A percentile compares a stretch with the other conserved stretches of the same genome.
These are phyloP conservation scores for Fagopyrum tataricum DNA, from an alignment of 148 eudicot species.

Conservation along the genomic window DNA sequence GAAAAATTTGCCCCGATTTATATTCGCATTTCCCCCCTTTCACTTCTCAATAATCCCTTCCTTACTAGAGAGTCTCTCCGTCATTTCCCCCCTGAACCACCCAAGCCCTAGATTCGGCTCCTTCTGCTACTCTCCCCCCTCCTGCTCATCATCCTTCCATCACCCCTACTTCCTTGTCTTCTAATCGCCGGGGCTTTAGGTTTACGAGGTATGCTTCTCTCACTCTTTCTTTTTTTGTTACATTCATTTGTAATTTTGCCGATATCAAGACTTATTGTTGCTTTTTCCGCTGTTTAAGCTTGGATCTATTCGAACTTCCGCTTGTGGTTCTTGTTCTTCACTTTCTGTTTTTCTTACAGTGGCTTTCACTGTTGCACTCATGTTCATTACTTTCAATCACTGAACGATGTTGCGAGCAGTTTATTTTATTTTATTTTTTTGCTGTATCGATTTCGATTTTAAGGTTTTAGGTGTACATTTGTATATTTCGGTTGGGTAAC, in stretches of 20 bases:
- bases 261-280: not conserved
- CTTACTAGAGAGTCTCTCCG: not conserved
- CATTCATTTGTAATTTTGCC: not conserved
- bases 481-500: not conserved
- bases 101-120: not conserved
- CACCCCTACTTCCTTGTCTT: conserved; percentile 1
- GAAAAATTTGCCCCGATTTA: not conserved
- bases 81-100: not conserved
- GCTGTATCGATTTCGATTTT: not conserved
- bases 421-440: no score
- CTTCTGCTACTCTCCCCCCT: not conserved
- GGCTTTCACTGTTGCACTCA: not conserved
- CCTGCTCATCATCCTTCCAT: not conserved
- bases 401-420: not conserved
- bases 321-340: not conserved
- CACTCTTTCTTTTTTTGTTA: not conserved
- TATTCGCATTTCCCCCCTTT: not conserved
- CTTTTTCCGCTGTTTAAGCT: not conserved
- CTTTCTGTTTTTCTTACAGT: not conserved
- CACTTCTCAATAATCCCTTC: not conserved
- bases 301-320: not conserved
- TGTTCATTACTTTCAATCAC: not conserved
- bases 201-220: conserved; percentile 5
- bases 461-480: not conserved
- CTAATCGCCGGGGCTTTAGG: conserved; percentile 3